Percentiles rank a stretch among this genome's conserved stretches.
phyloP scores from a whole-genome alignment of 2,329 filamentous ascomycete species.

The Aspergillus aculeatus region DNA sequence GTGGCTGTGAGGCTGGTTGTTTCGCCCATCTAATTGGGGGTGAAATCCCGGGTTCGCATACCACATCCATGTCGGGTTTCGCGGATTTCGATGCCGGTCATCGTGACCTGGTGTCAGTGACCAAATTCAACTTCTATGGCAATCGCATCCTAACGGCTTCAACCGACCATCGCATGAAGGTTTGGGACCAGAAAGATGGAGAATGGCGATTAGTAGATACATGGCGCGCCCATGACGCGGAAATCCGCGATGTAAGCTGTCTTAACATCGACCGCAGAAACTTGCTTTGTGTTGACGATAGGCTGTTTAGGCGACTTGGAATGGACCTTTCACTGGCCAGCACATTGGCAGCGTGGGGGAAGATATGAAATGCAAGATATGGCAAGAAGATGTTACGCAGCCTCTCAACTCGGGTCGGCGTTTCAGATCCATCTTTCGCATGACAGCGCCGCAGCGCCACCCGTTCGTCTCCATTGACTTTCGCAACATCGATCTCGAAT shows the following conservation, averaged over 20 bases:
- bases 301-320: conserved; percentile 75
- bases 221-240: conserved; percentile 86
- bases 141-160: conserved; percentile 88
- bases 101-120: conserved; percentile 71
- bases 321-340: conserved; percentile 84
- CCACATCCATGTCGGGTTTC: conserved; percentile 29
- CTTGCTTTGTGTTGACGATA: conserved; percentile 21
- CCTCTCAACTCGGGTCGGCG: conserved; percentile 71
- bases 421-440: conserved; percentile 69
- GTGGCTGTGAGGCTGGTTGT: conserved; percentile 10
- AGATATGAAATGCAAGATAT: conserved; percentile 86
- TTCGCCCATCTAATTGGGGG: conserved; percentile 2
- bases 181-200: conserved; percentile 76
- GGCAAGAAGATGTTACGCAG: conserved; percentile 85
- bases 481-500: conserved; percentile 78
- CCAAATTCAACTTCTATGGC: conserved; percentile 89
- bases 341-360: conserved; percentile 84
- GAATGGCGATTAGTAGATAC: conserved; percentile 79
- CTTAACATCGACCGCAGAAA: conserved; percentile 16
- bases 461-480: conserved; percentile 78
- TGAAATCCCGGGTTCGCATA: neutral
- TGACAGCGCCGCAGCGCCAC: conserved; percentile 64
- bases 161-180: conserved; percentile 87
- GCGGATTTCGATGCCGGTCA: conserved; percentile 48
- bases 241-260: conserved; percentile 76